These are phyloP conservation scores for Ascobolus immersus DNA, from an alignment of 495 filamentous ascomycete genomes.

Conservation along the genomic window DNA sequence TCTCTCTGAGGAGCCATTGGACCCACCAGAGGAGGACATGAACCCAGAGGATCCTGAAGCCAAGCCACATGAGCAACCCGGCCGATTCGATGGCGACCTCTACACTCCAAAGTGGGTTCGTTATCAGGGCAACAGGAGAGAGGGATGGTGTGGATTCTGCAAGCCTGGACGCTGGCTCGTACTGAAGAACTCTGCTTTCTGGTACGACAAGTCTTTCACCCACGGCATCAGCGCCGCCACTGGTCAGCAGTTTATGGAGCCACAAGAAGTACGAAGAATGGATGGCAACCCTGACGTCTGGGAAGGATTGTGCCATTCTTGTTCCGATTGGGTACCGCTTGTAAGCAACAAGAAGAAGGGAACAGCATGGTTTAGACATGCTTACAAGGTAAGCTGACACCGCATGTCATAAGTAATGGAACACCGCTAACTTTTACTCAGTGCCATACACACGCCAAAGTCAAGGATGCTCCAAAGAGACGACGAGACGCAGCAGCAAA, in stretches of 20 bases:
- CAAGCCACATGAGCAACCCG: constrained; percentile 44
- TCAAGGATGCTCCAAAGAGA: constrained; percentile 45
- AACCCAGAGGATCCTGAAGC: constrained; percentile 44
- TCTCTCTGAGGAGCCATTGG: constrained; percentile 36
- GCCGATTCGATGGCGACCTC: constrained; percentile 51
- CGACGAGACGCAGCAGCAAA: constrained; percentile 36
- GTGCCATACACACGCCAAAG: constrained; percentile 52
- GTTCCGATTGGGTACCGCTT: constrained; percentile 52
- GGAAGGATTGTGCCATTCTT: constrained; percentile 55
- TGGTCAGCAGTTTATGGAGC: constrained; percentile 45
- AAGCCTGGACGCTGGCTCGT: constrained; percentile 61
- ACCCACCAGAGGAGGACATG: constrained; percentile 50
- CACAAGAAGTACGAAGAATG: constrained; percentile 42
- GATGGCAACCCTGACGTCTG: constrained; percentile 58
- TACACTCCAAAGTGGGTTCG: constrained; percentile 60
- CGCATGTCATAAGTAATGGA: neutral
- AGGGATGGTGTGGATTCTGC: constrained; percentile 68
- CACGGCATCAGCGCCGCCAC: constrained; percentile 60
- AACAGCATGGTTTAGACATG: constrained; percentile 62
- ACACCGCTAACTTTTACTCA: constrained; percentile 12
- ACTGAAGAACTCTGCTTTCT: constrained; percentile 61
- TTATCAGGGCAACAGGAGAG: constrained; percentile 55
- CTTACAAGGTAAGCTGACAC: constrained; percentile 38
- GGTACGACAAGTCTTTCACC: constrained; percentile 66
- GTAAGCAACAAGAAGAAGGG: constrained; percentile 70